Conservation (phyloP, 2,329 filamentous ascomycete species). For the Penicillium psychrosexuale region DNA sequence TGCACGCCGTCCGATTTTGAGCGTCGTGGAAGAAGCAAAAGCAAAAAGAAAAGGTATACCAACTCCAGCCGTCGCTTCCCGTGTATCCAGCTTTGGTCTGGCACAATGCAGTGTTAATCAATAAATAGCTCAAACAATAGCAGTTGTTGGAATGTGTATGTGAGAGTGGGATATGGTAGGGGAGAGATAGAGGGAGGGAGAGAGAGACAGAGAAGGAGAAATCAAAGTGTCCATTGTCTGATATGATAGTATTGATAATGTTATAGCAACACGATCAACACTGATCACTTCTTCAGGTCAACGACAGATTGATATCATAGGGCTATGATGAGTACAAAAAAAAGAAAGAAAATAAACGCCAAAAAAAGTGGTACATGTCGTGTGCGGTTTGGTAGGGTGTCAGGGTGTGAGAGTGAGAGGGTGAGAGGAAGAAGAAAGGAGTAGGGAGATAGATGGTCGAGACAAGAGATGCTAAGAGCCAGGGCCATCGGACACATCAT, state of each 20-base stretch:
- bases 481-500: background rate
- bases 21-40: background rate
- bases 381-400: background rate
- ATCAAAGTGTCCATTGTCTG: slow-evolving; percentile 6
- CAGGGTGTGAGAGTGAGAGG: too few relatives aligned
- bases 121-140: background rate
- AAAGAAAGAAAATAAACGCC: background rate
- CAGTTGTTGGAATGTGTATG: background rate
- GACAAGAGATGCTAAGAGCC: background rate
- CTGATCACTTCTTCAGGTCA: slow-evolving; percentile 4
- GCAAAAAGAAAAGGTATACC: background rate
- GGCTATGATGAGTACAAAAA: background rate
- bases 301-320: background rate
- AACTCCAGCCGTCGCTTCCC: slow-evolving; percentile 15
- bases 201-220: background rate
- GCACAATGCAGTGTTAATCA: slow-evolving; percentile 6
- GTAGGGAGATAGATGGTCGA: background rate
- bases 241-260: slow-evolving; percentile 7
- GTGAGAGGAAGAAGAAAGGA: too few relatives aligned
- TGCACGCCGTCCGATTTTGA: background rate
- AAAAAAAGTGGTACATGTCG: background rate
- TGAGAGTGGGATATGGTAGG: too few relatives aligned
- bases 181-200: background rate
- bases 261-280: slow-evolving; percentile 12
- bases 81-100: slow-evolving; percentile 15